Base-by-base conservation (phyloP, 306 rosid genomes). In the Inga laurina region DNA sequence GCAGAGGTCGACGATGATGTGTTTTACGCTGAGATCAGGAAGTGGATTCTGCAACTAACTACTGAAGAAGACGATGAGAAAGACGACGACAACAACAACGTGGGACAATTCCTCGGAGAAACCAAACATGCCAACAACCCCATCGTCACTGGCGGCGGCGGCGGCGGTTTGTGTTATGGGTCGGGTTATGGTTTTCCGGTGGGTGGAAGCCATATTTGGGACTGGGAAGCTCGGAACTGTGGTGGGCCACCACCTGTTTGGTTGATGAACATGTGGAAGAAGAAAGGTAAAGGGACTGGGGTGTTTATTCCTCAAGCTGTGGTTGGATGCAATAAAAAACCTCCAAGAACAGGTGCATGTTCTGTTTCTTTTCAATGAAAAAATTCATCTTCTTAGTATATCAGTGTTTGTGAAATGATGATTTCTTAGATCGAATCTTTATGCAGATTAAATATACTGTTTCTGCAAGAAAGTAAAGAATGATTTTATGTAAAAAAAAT, bases 261-360 rank as follows among this genome's bases (percentile, higher is more conserved):
- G 85, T 84, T 84, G 37, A 67, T 79, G 59, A 91, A 90, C 71
- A 65, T 84, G 83, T 88, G 93, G 91, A 82, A 74, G 77, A 79
- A 74, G 80, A 80, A 59, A 74, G 87, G 89, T n/a, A 89, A 86
- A 52, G 97, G 97, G 13, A 92, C 97, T 24, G 97, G 98, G 1
- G 95, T 94, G 32, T 94, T 94, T 88, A 94, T 92, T 79, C 98
- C 98, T 16, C 91, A 77, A 66, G 89, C 45, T 41, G 77, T 5
- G 43, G 43, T 72, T 39, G 12, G 79, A 69, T 75, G 86, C 84
- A 85, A 22, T 59, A 86, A 79, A 87, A 73, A 77, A 41, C 73
- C 77, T 46, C 70, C 77, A 12, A 89, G 54, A 79, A 46, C 79
- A 82, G 90, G 95, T 91, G 84, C 12, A 43, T 68, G 19, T 35